Percentiles rank a stretch among this genome's conserved stretches.
These are phyloP conservation scores for Aspergillaceae sp. DNA, from an alignment of 2,329 filamentous ascomycete genomes.

Conservation along the genomic window DNA sequence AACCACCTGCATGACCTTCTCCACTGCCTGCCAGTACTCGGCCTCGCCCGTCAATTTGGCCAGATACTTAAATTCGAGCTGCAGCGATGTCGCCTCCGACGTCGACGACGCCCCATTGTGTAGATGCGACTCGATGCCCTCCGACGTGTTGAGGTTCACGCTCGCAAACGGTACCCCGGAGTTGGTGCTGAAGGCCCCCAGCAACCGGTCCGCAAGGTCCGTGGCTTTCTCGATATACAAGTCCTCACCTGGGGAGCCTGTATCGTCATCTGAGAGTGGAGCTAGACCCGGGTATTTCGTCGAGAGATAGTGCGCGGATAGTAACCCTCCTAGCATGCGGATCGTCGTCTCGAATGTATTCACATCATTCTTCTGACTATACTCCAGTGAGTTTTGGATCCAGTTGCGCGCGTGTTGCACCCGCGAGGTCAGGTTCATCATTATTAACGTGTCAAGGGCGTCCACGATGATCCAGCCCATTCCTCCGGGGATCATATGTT, in stretches of 20 bases:
- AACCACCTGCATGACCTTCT: conserved; percentile 84
- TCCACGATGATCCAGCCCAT: conserved; percentile 98
- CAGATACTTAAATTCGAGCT: conserved; percentile 95
- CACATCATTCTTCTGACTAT: conserved; percentile 89
- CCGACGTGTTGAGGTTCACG: conserved; percentile 69
- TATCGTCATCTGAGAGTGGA: conserved; percentile 61
- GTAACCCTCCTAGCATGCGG: conserved; percentile 85
- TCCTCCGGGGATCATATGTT: conserved; percentile 77
- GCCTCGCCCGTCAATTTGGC: conserved; percentile 89
- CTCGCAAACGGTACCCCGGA: conserved; percentile 87
- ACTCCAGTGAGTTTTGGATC: conserved; percentile 71
- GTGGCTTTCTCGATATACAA: conserved; percentile 93
- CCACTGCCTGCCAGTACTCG: conserved; percentile 83
- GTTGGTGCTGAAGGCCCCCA: conserved; percentile 77
- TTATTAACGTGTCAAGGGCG: conserved; percentile 88
- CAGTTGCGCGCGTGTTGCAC: conserved; percentile 79
- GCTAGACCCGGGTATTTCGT: conserved; percentile 73
- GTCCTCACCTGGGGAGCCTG: conserved; percentile 69
- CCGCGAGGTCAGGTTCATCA: conserved; percentile 91
- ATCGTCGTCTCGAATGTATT: conserved; percentile 98
- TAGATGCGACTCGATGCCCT: conserved; percentile 71
- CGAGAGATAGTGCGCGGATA: conserved; percentile 93
- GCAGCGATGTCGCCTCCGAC: conserved; percentile 82
- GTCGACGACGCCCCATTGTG: conserved; percentile 87
- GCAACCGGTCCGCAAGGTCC: conserved; percentile 77